Conservation (phyloP, 352 stramenopile genomes). For the Saprolegnia diclina region DNA sequence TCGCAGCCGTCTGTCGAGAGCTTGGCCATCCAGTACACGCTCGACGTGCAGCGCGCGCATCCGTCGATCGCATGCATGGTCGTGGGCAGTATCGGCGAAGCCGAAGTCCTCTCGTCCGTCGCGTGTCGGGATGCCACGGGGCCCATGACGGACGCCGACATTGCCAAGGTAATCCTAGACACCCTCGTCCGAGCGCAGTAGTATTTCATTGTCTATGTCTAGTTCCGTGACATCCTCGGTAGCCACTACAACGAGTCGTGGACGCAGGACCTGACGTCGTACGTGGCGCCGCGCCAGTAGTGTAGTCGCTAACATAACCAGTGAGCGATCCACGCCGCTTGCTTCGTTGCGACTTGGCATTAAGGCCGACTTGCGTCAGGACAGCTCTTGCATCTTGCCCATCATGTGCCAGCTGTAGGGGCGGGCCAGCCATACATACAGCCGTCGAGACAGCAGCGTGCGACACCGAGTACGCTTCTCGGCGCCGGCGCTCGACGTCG, state of each 20-base stretch:
- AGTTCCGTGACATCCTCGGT: conserved; percentile 7
- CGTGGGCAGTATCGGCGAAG: conserved; percentile 20
- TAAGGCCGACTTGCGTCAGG: neutral
- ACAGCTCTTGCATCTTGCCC: too few relatives aligned
- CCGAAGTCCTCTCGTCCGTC: conserved; percentile 24
- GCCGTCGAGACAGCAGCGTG: neutral
- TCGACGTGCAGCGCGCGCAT: conserved; percentile 8
- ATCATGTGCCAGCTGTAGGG: neutral
- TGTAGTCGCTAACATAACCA: neutral
- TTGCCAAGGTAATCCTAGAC: conserved; percentile 19
- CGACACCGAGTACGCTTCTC: neutral
- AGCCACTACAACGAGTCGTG: conserved; percentile 20
- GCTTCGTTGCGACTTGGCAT: neutral
- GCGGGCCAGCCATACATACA: neutral
- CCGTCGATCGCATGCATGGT: conserved; percentile 8
- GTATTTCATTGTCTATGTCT: neutral
- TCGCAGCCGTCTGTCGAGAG: conserved; percentile 8
- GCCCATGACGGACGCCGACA: neutral
- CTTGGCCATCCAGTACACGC: conserved; percentile 23
- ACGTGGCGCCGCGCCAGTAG: neutral
- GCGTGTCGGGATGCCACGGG: conserved; percentile 1
- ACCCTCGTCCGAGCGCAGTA: neutral
- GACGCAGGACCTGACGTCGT: conserved; percentile 11
- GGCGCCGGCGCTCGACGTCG: too few relatives aligned
- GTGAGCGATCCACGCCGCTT: neutral